Percentiles rank a stretch among this genome's conserved stretches.
Conservation (phyloP, 2,329 filamentous ascomycete species). For the Colletotrichum salicis region DNA sequence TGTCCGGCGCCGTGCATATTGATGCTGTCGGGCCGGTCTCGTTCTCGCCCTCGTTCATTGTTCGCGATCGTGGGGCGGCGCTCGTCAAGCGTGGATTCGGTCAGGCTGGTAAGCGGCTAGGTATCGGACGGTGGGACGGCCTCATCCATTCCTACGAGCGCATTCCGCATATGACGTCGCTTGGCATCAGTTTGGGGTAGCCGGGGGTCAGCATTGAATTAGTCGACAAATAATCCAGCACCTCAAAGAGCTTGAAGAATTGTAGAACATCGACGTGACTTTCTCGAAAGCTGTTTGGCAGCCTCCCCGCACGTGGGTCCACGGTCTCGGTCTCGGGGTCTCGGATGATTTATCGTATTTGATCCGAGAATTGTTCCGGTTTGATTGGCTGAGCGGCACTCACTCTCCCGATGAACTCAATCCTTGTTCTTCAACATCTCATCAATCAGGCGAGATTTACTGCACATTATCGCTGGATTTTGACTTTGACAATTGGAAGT, state of each 20-base stretch:
- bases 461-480: too few relatives aligned
- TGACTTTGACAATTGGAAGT: too few relatives aligned
- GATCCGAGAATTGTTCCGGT: neutral
- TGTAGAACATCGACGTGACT: neutral
- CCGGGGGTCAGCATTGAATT: neutral
- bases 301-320: neutral
- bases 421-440: neutral
- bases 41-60: conserved; percentile 8
- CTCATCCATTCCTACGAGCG: conserved; percentile 2
- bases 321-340: neutral
- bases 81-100: neutral
- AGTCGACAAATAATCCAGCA: neutral
- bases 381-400: neutral
- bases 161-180: neutral
- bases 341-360: conserved; percentile 1
- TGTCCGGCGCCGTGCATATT: neutral
- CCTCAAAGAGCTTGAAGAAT: neutral
- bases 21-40: neutral
- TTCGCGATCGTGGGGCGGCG: conserved; percentile 7
- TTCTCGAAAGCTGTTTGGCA: neutral
- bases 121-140: neutral
- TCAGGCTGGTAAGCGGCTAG: neutral
- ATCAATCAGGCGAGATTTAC: neutral
- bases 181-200: neutral
- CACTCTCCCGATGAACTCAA: neutral